phyloP scores from a whole-genome alignment of 139 green algal genomes.

The Chlorella sp. region DNA sequence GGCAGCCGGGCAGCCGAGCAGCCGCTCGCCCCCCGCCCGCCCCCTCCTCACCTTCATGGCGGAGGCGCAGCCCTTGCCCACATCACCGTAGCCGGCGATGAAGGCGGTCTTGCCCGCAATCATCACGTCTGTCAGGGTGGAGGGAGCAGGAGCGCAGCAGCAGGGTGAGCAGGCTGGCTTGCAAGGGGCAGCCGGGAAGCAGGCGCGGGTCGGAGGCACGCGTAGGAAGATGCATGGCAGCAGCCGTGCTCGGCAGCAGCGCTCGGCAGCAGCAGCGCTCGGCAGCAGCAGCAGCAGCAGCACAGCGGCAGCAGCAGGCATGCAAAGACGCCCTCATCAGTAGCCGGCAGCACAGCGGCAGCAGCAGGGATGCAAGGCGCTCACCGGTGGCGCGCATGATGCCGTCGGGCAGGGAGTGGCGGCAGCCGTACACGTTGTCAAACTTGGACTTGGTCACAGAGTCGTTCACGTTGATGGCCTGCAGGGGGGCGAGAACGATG shows the following conservation, averaged over 20 bases:
- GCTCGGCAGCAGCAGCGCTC: no score
- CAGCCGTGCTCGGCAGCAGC: no score
- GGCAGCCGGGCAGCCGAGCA: no score
- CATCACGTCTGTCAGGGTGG: constrained; percentile 25
- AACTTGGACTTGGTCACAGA: constrained; percentile 99
- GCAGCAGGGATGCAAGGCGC: constrained; percentile 84
- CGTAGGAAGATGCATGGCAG: background rate
- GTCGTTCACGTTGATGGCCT: constrained; percentile 99
- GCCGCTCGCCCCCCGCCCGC: no score
- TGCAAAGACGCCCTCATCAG: no score
- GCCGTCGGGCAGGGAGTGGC: constrained; percentile 98
- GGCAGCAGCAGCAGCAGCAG: no score
- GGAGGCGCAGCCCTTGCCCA: constrained; percentile 98
- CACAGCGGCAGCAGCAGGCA: no score
- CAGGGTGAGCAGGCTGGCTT: no score
- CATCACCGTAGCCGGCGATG: constrained; percentile 97
- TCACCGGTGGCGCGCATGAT: constrained; percentile 98
- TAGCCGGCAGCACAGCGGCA: no score
- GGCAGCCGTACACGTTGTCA: constrained; percentile 99
- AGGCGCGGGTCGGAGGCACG: background rate
- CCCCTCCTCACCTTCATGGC: constrained; percentile 82
- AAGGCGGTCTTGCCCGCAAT: constrained; percentile 60
- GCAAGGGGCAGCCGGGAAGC: background rate
- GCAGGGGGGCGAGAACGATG: no score
- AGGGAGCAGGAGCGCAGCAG: constrained; percentile 48